Evolutionary conservation across 805 yeast species (phyloP).

Genomic region (Candida verbasci): DNA sequence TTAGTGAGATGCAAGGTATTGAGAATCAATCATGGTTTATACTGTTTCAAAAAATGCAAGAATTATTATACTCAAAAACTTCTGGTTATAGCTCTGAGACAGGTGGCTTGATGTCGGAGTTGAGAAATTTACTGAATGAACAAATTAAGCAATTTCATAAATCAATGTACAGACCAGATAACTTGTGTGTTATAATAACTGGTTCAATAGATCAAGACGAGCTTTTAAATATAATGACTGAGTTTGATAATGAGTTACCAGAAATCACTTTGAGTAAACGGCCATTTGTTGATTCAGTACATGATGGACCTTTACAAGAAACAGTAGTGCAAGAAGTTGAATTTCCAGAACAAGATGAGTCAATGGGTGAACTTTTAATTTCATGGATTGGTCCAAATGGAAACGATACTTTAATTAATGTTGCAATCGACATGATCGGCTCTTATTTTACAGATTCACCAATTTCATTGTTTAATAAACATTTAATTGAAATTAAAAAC

Average conservation of each 20-base stretch:
- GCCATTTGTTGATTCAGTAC: conserved; percentile 74
- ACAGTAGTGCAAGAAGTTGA: conserved; percentile 49
- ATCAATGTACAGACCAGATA: conserved; percentile 72
- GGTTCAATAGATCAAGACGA: conserved; percentile 82
- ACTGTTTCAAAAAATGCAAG: conserved; percentile 55
- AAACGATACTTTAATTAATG: conserved; percentile 45
- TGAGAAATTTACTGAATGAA: conserved; percentile 67
- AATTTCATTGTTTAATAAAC: conserved; percentile 66
- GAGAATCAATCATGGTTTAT: conserved; percentile 75
- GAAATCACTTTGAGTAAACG: conserved; percentile 40
- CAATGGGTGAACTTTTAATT: conserved; percentile 68
- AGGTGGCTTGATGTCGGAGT: conserved; percentile 80
- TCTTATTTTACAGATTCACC: conserved; percentile 74
- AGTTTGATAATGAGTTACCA: conserved; percentile 59
- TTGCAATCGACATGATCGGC: conserved; percentile 70
- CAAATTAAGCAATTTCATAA: conserved; percentile 75
- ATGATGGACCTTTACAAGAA: conserved; percentile 39
- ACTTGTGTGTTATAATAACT: conserved; percentile 75
- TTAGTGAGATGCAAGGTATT: conserved; percentile 93
- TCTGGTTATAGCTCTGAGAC: conserved; percentile 93
- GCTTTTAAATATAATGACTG: conserved; percentile 52
- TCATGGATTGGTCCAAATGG: conserved; percentile 81
- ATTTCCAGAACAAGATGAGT: conserved; percentile 88
- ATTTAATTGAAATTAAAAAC: conserved; percentile 73
- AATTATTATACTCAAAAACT: conserved; percentile 46